Conservation (phyloP, 805 yeast species). For the Starmerella etchellsii region DNA sequence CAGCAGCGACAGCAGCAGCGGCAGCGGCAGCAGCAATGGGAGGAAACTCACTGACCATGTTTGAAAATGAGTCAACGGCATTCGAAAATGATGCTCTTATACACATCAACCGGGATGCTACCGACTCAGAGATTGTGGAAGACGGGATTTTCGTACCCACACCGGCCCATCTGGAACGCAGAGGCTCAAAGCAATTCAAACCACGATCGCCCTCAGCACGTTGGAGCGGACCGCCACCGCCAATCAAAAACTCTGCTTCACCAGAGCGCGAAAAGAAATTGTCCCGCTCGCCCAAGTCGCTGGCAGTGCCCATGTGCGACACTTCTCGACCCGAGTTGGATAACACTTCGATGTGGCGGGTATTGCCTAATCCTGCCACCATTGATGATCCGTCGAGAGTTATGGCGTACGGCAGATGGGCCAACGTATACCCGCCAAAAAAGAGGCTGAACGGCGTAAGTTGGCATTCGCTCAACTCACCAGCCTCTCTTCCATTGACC, state of each 20-base stretch:
- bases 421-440: slow-evolving; percentile 69
- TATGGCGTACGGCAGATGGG: slow-evolving; percentile 75
- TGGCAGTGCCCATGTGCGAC: background rate
- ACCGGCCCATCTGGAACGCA: background rate
- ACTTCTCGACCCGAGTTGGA: slow-evolving; percentile 8
- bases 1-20: no score
- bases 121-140: no score
- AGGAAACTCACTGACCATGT: no score
- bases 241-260: background rate
- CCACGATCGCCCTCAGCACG: background rate
- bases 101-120: no score
- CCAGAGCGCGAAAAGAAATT: background rate
- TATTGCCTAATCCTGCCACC: slow-evolving; percentile 59
- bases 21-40: no score
- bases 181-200: background rate
- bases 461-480: slow-evolving; percentile 88
- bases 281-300: background rate
- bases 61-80: no score
- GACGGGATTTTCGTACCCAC: background rate
- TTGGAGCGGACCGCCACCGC: no score
- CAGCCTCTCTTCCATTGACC: slow-evolving; percentile 81
- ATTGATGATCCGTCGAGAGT: slow-evolving; percentile 38
- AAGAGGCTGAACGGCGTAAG: slow-evolving; percentile 58
- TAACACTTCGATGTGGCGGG: slow-evolving; percentile 39
- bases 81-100: no score